These are phyloP conservation scores for Psilocybe cyanescens DNA, from an alignment of 768 basidiomycete genomes.

Conservation along the genomic window DNA sequence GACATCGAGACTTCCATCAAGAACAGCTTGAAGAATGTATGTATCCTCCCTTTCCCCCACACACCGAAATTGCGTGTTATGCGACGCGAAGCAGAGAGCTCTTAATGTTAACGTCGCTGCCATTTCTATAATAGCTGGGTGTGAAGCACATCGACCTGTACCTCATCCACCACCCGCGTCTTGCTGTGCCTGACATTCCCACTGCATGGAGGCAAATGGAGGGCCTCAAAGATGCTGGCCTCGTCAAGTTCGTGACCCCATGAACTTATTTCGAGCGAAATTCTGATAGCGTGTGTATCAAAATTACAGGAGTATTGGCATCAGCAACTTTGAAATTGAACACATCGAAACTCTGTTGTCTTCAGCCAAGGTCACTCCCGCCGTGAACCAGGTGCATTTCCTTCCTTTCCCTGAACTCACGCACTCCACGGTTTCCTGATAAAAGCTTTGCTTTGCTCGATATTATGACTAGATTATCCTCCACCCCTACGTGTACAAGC, in stretches of 20 bases:
- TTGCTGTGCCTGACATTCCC: conserved; percentile 61
- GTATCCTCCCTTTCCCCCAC: conserved; percentile 16
- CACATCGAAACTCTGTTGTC: conserved; percentile 58
- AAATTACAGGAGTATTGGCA: conserved; percentile 63
- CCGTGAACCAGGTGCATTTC: conserved; percentile 62
- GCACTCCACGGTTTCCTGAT: not conserved
- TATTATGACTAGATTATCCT: conserved; percentile 51
- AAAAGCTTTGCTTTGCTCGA: no score
- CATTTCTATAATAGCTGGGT: conserved; percentile 48
- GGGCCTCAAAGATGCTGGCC: conserved; percentile 54
- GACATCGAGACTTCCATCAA: conserved; percentile 58
- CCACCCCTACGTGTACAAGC: conserved; percentile 66
- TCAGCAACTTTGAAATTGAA: conserved; percentile 66
- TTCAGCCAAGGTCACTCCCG: conserved; percentile 66
- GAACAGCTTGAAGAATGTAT: conserved; percentile 58
- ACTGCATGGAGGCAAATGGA: conserved; percentile 70
- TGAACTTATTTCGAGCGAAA: not conserved
- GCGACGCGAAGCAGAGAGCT: no score
- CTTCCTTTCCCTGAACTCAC: not conserved
- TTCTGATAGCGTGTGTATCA: not conserved
- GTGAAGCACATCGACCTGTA: conserved; percentile 72
- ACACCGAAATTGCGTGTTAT: no score
- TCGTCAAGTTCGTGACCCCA: conserved; percentile 49
- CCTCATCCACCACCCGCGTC: conserved; percentile 62
- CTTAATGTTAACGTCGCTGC: not conserved